Base-by-base conservation (phyloP, 2,329 filamentous ascomycete genomes). In the Ophiostoma sp. region DNA sequence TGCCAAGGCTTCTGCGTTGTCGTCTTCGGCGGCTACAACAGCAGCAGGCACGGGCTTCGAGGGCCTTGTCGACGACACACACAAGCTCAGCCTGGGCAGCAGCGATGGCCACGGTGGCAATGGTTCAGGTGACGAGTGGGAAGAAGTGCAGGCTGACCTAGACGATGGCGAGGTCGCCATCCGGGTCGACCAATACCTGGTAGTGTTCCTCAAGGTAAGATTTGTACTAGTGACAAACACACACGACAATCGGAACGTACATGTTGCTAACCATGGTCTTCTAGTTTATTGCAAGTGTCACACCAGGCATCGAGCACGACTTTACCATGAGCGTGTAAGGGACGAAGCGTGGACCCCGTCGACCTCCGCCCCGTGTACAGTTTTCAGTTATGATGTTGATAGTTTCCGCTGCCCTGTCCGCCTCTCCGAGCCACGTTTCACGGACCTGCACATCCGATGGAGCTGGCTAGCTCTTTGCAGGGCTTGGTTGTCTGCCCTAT, bases 171-270 rank as follows among this genome's bases (percentile, higher is more conserved):
- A 93, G 76, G 88, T 91, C 49, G 91, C 91, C 40, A 93, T 94
- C 72, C 84, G 91, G 16, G 91, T 94, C n/a, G 91, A 96, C 75
- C 91, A 95, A 79, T 95, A 95, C 75, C 82, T 95, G 41, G 89
- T 95, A 14, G 91, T 95, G 4, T 95, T 95, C 78, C 81, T 95
- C 69, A 95, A 95, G 85, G 91, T 90, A 7, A n/a, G 16, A 6
- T 38, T n/a, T 12, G 2, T 5, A 7, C 42, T 65, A n/a, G 27
- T 27, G 27, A 27, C 27, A 27, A 27, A 2, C 27, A 27, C 27
- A 27, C 27, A 27, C 27, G 27, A 27, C 27, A 27, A 27, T 27
- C 27, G 27, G 2, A 27, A 2, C 27, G 27, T 27, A 27, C 36
- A 14, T 49, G 18, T 16, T 38, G 49, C 67, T 42, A 11, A 64